Percentiles rank a stretch among this genome's conserved stretches.
Conservation (phyloP, 2,329 filamentous ascomycete species). For the Pestalotiopsis sp. region DNA sequence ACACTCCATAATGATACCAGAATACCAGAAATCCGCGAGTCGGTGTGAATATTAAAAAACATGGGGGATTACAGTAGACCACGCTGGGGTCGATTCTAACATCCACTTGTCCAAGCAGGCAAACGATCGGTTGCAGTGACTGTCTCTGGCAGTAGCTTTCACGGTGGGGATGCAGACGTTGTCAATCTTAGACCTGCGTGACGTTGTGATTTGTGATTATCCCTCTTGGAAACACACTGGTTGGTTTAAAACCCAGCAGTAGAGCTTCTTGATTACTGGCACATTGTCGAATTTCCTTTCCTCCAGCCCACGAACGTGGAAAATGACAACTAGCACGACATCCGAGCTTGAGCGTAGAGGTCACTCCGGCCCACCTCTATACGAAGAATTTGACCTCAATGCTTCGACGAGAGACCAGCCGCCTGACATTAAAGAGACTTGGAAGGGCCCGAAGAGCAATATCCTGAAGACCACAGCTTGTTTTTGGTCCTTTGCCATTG, state of each 20-base stretch:
- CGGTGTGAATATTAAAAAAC: neutral
- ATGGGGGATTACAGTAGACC: neutral
- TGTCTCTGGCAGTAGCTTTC: neutral
- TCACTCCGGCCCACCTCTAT: neutral
- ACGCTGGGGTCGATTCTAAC: neutral
- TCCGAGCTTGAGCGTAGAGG: neutral
- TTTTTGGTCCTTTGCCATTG: slow-evolving; percentile 61
- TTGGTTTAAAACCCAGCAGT: neutral
- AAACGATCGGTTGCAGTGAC: neutral
- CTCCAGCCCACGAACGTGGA: neutral
- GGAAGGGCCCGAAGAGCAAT: slow-evolving; percentile 54
- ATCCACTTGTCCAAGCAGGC: neutral
- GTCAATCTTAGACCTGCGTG: neutral
- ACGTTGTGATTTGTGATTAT: neutral
- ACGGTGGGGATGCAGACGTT: neutral
- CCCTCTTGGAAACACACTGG: neutral
- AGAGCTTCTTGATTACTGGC: neutral
- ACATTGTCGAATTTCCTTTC: neutral
- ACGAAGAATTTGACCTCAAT: neutral
- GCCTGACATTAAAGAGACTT: slow-evolving; percentile 22
- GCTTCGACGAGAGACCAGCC: neutral
- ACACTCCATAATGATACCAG: neutral
- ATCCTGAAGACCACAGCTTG: slow-evolving; percentile 51
- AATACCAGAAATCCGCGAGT: neutral
- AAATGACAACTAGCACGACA: neutral